These are phyloP conservation scores for Vitellaria paradoxa DNA, from an alignment of 179 eudicot species.

Conservation along the genomic window DNA sequence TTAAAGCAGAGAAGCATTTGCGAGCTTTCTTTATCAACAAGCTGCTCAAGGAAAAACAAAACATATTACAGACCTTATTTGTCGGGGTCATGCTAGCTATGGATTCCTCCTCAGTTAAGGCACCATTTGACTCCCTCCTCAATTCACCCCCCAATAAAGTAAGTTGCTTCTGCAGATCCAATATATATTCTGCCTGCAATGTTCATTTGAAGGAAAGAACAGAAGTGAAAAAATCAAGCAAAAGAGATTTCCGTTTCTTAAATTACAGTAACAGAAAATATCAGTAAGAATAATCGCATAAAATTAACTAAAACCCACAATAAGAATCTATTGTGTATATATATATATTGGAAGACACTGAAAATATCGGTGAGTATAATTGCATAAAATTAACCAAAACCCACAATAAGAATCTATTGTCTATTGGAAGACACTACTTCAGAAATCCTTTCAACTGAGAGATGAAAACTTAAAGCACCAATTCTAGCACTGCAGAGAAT, in stretches of 20 bases:
- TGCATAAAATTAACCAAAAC: background rate
- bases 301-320: background rate
- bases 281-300: no score
- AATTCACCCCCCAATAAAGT: conserved; percentile 64
- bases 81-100: conserved; percentile 54
- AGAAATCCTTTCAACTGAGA: background rate
- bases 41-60: background rate
- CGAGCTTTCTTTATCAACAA: background rate
- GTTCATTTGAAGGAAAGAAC: conserved; percentile 8
- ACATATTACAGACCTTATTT: conserved; percentile 59
- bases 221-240: background rate
- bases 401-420: background rate
- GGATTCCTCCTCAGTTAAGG: conserved; percentile 51
- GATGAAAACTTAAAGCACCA: background rate
- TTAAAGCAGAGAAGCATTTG: background rate
- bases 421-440: background rate
- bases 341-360: background rate
- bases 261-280: background rate
- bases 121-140: conserved; percentile 49
- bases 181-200: conserved; percentile 81
- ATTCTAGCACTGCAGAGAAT: background rate
- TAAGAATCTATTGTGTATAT: background rate
- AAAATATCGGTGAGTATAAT: no score
- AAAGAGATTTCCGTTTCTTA: conserved; percentile 3
- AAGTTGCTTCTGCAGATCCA: conserved; percentile 94